These are phyloP conservation scores for Alternaria incomplexa DNA, from an alignment of 2,329 filamentous ascomycete genomes.

Conservation along the genomic window DNA sequence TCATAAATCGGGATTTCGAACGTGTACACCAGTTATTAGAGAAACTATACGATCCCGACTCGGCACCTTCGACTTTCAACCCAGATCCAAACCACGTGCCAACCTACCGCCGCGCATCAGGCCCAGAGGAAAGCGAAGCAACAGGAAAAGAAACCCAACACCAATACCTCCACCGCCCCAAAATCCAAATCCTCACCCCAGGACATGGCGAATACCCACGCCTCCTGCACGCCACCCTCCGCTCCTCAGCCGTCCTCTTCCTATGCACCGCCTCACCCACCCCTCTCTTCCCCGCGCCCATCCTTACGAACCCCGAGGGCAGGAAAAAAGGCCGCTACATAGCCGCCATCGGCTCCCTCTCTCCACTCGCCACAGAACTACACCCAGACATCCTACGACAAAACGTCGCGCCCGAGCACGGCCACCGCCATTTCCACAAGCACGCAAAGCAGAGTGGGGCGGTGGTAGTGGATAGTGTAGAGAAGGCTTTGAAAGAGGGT, in stretches of 20 bases:
- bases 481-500: constrained; percentile 80
- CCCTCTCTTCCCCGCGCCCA: constrained; percentile 75
- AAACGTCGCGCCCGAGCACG: constrained; percentile 60
- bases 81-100: constrained; percentile 16
- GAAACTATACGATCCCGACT: constrained; percentile 60
- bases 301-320: constrained; percentile 75
- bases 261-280: constrained; percentile 80
- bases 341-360: constrained; percentile 73
- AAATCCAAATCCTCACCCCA: constrained; percentile 74
- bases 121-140: background rate
- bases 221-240: constrained; percentile 72
- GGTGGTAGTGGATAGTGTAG: constrained; percentile 71
- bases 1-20: constrained; percentile 78
- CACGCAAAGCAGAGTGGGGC: constrained; percentile 65
- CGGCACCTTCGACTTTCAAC: constrained; percentile 29
- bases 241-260: constrained; percentile 80
- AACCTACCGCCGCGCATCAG: constrained; percentile 13
- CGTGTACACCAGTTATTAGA: constrained; percentile 60
- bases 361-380: constrained; percentile 80
- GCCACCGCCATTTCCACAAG: constrained; percentile 68
- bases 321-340: constrained; percentile 74
- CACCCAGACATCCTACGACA: constrained; percentile 76
- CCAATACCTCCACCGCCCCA: constrained; percentile 44
- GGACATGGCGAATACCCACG: constrained; percentile 72
- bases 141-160: constrained; percentile 3